Percentiles rank a stretch among this genome's conserved stretches.
Evolutionary conservation across 176 grass and related monocot genomes (phyloP).

Genomic region (Oryza meridionalis): DNA sequence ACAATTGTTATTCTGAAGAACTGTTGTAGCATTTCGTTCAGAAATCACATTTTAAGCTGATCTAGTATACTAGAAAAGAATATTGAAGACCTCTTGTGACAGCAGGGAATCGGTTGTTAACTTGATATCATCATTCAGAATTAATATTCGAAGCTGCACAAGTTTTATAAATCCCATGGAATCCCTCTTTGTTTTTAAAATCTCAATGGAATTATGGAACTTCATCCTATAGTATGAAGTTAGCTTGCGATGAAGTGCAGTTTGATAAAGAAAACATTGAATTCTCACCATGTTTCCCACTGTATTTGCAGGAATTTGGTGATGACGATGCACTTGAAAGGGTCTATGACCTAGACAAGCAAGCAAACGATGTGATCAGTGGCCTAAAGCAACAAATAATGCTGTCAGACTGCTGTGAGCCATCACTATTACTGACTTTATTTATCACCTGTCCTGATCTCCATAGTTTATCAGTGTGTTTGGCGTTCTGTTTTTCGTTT

Average conservation of each 20-base stretch:
- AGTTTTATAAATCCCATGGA: neutral
- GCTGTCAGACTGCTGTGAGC: slow-evolving; percentile 18
- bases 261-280: slow-evolving; percentile 1
- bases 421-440: slow-evolving; percentile 12
- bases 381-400: slow-evolving; percentile 47
- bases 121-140: neutral
- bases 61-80: neutral
- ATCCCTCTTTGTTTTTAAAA: neutral
- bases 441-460: neutral
- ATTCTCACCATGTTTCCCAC: slow-evolving; percentile 30
- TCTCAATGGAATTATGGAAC: neutral
- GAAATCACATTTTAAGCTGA: neutral
- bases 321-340: slow-evolving; percentile 35
- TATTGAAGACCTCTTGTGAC: neutral
- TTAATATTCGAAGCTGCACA: neutral
- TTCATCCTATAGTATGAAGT: neutral
- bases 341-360: slow-evolving; percentile 39
- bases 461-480: neutral
- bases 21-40: neutral
- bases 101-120: neutral
- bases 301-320: slow-evolving; percentile 34
- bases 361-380: slow-evolving; percentile 32
- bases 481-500: neutral
- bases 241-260: neutral
- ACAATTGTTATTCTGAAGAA: neutral